Percentiles rank a stretch among this genome's conserved stretches.
Evolutionary conservation across 2,329 filamentous ascomycete species (phyloP).

Genomic region (Simplicillium aogashimaense): DNA sequence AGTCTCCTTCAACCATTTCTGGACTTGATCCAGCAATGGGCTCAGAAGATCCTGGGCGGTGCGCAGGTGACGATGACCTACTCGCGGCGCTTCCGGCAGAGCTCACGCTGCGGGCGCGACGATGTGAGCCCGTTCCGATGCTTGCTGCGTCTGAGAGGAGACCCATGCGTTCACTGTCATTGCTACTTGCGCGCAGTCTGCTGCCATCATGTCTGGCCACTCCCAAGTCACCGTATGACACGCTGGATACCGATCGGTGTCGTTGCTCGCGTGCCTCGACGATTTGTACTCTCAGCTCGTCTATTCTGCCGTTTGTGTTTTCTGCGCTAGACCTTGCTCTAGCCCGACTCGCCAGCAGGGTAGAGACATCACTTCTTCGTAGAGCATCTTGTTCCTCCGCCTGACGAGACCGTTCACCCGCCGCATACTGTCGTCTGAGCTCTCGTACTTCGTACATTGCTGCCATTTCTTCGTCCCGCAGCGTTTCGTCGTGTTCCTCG

Average conservation of each 20-base stretch:
- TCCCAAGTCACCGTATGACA: slow-evolving; percentile 68
- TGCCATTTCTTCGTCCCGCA: slow-evolving; percentile 87
- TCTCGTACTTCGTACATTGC: slow-evolving; percentile 81
- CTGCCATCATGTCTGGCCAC: slow-evolving; percentile 71
- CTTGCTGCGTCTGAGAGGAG: slow-evolving; percentile 63
- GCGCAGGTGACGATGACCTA: slow-evolving; percentile 29
- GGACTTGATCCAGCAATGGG: slow-evolving; percentile 35
- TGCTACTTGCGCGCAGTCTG: slow-evolving; percentile 61
- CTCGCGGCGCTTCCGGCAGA: slow-evolving; percentile 46
- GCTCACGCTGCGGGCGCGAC: slow-evolving; percentile 38
- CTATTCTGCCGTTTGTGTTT: slow-evolving; percentile 45
- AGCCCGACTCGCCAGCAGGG: slow-evolving; percentile 56
- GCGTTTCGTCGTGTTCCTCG: slow-evolving; percentile 63
- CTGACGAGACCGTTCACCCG: slow-evolving; percentile 69
- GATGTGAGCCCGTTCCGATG: slow-evolving; percentile 35
- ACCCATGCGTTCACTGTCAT: slow-evolving; percentile 62
- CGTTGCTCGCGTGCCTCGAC: slow-evolving; percentile 48
- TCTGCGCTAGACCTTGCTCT: slow-evolving; percentile 37
- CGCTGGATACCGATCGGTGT: slow-evolving; percentile 60
- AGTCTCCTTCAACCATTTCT: slow-evolving; percentile 40
- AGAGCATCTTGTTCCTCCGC: slow-evolving; percentile 62
- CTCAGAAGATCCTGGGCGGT: slow-evolving; percentile 2
- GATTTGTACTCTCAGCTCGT: slow-evolving; percentile 47
- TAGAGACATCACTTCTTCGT: slow-evolving; percentile 55
- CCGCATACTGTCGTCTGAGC: slow-evolving; percentile 63